Evolutionary conservation across 805 yeast species (phyloP).

Genomic region (Schwanniomyces sp.): DNA sequence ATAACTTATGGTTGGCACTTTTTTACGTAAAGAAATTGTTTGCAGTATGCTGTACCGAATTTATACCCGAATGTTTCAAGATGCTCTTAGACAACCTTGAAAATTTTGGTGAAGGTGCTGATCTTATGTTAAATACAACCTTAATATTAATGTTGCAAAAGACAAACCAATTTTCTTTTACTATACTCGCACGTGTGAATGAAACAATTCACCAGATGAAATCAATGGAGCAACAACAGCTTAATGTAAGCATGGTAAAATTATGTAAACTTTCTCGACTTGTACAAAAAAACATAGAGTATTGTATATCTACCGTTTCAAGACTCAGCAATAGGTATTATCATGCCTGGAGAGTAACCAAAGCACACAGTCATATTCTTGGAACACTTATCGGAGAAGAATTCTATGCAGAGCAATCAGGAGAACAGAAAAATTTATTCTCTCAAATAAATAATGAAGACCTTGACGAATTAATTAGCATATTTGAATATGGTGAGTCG

Average conservation of each 20-base stretch:
- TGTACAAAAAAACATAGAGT: constrained; percentile 18
- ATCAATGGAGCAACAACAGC: constrained; percentile 18
- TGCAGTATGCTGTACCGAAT: constrained; percentile 23
- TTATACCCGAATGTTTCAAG: constrained; percentile 29
- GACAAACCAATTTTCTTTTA: constrained; percentile 23
- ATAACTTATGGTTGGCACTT: constrained; percentile 27
- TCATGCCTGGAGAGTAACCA: constrained; percentile 67
- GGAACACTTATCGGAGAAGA: constrained; percentile 30
- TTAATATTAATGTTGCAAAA: constrained; percentile 26
- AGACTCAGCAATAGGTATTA: constrained; percentile 57
- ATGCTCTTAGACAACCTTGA: constrained; percentile 27
- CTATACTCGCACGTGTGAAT: constrained; percentile 23
- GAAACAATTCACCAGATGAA: constrained; percentile 21
- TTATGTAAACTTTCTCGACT: constrained; percentile 23
- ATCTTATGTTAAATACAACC: constrained; percentile 42
- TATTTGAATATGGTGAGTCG: neutral
- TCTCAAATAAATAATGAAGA: neutral
- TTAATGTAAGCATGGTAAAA: constrained; percentile 20
- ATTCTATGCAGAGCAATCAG: constrained; percentile 13
- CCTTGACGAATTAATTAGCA: constrained; percentile 1
- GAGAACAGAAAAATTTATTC: neutral
- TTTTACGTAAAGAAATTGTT: constrained; percentile 32
- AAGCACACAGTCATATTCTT: constrained; percentile 49
- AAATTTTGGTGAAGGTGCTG: constrained; percentile 45
- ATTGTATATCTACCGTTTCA: constrained; percentile 24